Base-by-base conservation (phyloP, 2,329 filamentous ascomycete genomes). In the Calonectria crousiana region DNA sequence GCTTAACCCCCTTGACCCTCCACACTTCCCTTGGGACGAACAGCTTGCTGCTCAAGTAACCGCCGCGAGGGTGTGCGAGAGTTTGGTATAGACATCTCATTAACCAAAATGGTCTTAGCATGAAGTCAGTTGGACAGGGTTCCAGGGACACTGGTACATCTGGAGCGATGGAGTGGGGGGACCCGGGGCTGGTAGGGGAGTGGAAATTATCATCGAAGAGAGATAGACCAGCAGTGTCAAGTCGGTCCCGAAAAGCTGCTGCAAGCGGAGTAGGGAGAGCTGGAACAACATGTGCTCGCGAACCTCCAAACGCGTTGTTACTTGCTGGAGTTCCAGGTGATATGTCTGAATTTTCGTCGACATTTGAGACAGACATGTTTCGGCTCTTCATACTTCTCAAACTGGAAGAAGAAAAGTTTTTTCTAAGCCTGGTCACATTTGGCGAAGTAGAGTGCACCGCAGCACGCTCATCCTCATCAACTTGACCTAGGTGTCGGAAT, bases 51-150 rank as follows among this genome's bases (percentile, higher is more conserved):
- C 96, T 98, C 26, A 99, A 83, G 82, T 98, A 99, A 20, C 96
- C 97, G 47, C 97, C 97, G 30, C 95, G 92, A 3, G 96, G 95
- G 81, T 99, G 96, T 23, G 93, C 94, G 56, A 99, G 92, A 0
- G 96, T 98, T 83, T 98, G 95, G 82, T 97, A 98, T 32, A 99
- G 89, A 75, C 94, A 96, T 69, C 97, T 93, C 95, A 99, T 98
- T 56, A 99, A 89, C 97, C 97, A 99, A 84, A 98, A 99, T 2
- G 97, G 97, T 26, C 97, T 93, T n/a, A 98, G 89, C 80, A 98
- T 90, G 74, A 93, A 93, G 51, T 97, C 95, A 44, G 94, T 95
- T 1, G 97, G 97, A 82, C 97, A 99, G 4, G 97, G 94, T 82
- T 99, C 97, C 6, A 99, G 89, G 0, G 95, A 92, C 28, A 93